These are phyloP conservation scores for Plenodomus biglobosus DNA, from an alignment of 2,329 filamentous ascomycete genomes.

Conservation along the genomic window DNA sequence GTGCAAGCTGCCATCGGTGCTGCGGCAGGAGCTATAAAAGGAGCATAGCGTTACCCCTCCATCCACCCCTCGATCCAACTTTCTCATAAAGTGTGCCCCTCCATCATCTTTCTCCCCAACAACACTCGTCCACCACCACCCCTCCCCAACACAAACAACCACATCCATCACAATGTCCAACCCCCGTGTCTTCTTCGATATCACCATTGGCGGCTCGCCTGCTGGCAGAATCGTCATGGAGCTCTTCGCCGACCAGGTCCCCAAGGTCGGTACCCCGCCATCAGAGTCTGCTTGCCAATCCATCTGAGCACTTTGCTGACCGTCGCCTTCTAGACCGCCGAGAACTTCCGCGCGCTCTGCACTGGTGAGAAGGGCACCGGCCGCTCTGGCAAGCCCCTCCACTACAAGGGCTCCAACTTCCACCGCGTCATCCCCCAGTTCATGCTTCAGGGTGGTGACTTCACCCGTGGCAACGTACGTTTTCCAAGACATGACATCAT, in stretches of 20 bases:
- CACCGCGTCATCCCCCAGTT: conserved; percentile 97
- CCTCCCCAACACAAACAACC: conserved; percentile 8
- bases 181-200: conserved; percentile 88
- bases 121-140: conserved; percentile 18
- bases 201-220: conserved; percentile 72
- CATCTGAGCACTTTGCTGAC: conserved; percentile 11
- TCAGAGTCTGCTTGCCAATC: conserved; percentile 14
- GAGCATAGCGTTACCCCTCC: conserved; percentile 13
- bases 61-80: conserved; percentile 3
- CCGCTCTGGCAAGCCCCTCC: conserved; percentile 79
- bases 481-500: background rate
- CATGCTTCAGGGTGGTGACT: conserved; percentile 98
- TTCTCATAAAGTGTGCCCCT: conserved; percentile 18
- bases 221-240: conserved; percentile 83
- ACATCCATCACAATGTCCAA: conserved; percentile 31
- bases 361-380: conserved; percentile 90
- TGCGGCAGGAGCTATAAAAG: conserved; percentile 14
- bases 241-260: conserved; percentile 66
- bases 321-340: conserved; percentile 65
- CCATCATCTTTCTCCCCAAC: conserved; percentile 11
- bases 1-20: conserved; percentile 11
- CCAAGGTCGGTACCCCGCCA: conserved; percentile 52
- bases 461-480: conserved; percentile 86
- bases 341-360: conserved; percentile 93
- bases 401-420: conserved; percentile 89